phyloP scores from a whole-genome alignment of 352 stramenopile genomes.

The Pythium aristosporum region DNA sequence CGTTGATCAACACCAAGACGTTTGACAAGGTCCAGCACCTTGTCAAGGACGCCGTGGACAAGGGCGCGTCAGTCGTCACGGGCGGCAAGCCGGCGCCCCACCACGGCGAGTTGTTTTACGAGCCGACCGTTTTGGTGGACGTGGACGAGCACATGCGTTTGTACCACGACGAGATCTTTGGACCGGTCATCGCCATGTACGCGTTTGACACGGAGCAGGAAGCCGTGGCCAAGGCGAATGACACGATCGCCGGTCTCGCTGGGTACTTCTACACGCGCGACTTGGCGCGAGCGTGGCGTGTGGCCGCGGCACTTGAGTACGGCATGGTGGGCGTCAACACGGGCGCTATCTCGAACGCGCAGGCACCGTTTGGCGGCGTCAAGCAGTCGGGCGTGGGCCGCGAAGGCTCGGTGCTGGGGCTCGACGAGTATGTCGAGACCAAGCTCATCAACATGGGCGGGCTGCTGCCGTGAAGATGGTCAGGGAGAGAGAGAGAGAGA shows the following conservation, averaged over 20 bases:
- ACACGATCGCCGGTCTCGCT: conserved; percentile 88
- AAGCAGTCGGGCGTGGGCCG: conserved; percentile 90
- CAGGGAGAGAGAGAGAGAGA: not conserved
- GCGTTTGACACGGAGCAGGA: conserved; percentile 96
- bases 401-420: conserved; percentile 87
- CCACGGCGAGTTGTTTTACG: conserved; percentile 89
- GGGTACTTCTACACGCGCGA: conserved; percentile 95
- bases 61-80: conserved; percentile 86
- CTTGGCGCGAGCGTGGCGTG: conserved; percentile 84
- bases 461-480: conserved; percentile 25
- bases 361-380: conserved; percentile 90
- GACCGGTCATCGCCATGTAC: conserved; percentile 92
- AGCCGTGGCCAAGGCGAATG: conserved; percentile 93
- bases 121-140: conserved; percentile 93
- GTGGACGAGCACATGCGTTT: conserved; percentile 88
- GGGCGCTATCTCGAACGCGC: conserved; percentile 80
- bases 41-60: conserved; percentile 88
- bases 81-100: conserved; percentile 68
- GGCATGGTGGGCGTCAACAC: conserved; percentile 97
- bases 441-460: conserved; percentile 93
- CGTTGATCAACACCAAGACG: conserved; percentile 93
- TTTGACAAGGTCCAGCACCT: conserved; percentile 84
- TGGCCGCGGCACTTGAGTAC: conserved; percentile 86
- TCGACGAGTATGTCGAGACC: conserved; percentile 96
- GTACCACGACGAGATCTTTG: conserved; percentile 97